Conservation (phyloP, 2,329 filamentous ascomycete genomes). For the Penicillium freii region DNA sequence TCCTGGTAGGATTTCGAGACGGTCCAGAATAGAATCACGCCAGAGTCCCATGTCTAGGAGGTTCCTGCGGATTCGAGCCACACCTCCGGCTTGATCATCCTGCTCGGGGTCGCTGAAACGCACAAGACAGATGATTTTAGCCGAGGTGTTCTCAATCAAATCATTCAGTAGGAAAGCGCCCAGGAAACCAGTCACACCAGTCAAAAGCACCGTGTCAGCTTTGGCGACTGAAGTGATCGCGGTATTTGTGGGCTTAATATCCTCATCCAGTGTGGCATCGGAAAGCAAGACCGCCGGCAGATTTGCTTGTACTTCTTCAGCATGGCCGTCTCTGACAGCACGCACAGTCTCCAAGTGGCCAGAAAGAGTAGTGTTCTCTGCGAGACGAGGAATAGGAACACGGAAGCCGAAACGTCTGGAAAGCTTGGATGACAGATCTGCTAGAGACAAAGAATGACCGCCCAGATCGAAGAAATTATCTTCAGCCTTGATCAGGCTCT, state of each 20-base stretch:
- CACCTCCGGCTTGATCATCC: constrained; percentile 63
- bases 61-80: constrained; percentile 71
- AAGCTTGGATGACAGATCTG: constrained; percentile 69
- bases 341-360: constrained; percentile 72
- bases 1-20: constrained; percentile 71
- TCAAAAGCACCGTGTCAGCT: constrained; percentile 68
- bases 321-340: constrained; percentile 68
- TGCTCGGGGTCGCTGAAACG: constrained; percentile 67
- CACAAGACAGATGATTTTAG: constrained; percentile 69
- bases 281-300: constrained; percentile 66
- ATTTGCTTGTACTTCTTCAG: constrained; percentile 72
- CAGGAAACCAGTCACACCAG: constrained; percentile 73
- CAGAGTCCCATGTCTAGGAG: constrained; percentile 75
- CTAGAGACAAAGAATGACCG: constrained; percentile 74
- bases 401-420: constrained; percentile 70
- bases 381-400: constrained; percentile 68
- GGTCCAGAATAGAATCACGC: constrained; percentile 73
- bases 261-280: constrained; percentile 65
- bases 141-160: constrained; percentile 65
- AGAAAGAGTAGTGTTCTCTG: constrained; percentile 67
- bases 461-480: constrained; percentile 81
- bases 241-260: constrained; percentile 60
- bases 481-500: constrained; percentile 61
- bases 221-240: constrained; percentile 61
- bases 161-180: constrained; percentile 71